Base-by-base conservation (phyloP, 1,284 basidiomycete genomes). In the Ceratorhiza oryzae-sativae region DNA sequence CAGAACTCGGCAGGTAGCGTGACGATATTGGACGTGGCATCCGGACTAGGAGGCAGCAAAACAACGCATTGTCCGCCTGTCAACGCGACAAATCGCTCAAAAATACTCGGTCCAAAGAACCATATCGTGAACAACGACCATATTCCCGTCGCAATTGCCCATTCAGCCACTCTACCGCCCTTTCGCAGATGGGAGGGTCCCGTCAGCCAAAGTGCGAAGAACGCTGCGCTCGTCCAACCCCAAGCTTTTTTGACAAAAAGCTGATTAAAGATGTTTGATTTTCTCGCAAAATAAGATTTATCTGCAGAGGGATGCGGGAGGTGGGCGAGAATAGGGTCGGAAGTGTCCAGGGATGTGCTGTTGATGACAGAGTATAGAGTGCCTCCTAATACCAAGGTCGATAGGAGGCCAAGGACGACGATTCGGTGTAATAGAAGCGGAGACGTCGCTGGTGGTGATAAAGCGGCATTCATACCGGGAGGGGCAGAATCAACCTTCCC, bases 241-340 rank as follows among this genome's bases (percentile, higher is more conserved):
- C 97, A 98, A 8, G 91, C 88, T 63, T 87, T 85, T 82, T 98
- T 98, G 78, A 97, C 94, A 81, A 97, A 96, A 76, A 88, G 82
- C 72, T 88, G 85, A 78, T 98, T 98, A 78, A 98, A 84, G 3
- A 87, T 72, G 79, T 97, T 98, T 73, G 84, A 81, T 80, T 97
- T 95, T 75, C 85, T 86, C 4, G 95, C 94, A 78, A 94, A 94
- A 80, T 90, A 91, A 76, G 92, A 83, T 1, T 87, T 82, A n/a
- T 82, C 77, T 73, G 87, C 81, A 62, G 91, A 85, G 34, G 85
- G 88, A 79, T 92, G 88, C n/a, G 90, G 86, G 36, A 88, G 84
- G 76, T 79, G 56, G 2, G 89, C 86, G 77, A 91, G 78, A 58
- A 88, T 79, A 4, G 91, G 90, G 78, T 93, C 82, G 23, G 90